Conservation (phyloP, 768 basidiomycete genomes). For the Agrocybe chaxingu region DNA sequence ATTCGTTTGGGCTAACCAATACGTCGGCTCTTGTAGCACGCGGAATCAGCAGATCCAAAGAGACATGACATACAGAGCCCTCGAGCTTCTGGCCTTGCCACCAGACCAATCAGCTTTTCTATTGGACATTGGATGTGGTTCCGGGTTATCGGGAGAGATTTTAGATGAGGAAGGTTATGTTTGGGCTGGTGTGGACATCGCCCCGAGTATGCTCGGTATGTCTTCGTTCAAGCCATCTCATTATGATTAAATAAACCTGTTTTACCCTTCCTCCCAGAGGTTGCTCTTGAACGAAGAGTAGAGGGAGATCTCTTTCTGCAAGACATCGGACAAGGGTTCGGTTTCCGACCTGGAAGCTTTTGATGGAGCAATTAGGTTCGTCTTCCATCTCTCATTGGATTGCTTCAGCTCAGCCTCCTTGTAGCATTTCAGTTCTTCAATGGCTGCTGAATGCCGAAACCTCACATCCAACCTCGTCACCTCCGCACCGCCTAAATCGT, state of each 20-base stretch:
- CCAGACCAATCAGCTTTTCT: slow-evolving; percentile 78
- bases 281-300: slow-evolving; percentile 91
- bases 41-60: slow-evolving; percentile 97
- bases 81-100: slow-evolving; percentile 86
- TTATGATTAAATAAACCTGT: background rate
- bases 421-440: slow-evolving; percentile 95
- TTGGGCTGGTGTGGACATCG: slow-evolving; percentile 94
- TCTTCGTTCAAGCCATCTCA: slow-evolving; percentile 2
- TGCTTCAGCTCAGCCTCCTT: background rate
- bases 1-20: slow-evolving; percentile 14
- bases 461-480: slow-evolving; percentile 84
- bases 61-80: slow-evolving; percentile 94
- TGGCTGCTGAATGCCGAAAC: slow-evolving; percentile 98
- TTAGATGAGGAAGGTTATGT: slow-evolving; percentile 90
- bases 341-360: slow-evolving; percentile 97
- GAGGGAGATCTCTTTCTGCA: slow-evolving; percentile 96
- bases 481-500: slow-evolving; percentile 75
- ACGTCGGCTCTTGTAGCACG: slow-evolving; percentile 47
- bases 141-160: slow-evolving; percentile 95
- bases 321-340: slow-evolving; percentile 97
- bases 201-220: slow-evolving; percentile 95
- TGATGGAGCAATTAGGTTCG: slow-evolving; percentile 94
- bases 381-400: background rate
- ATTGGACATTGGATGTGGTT: slow-evolving; percentile 95
- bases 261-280: slow-evolving; percentile 50